Evolutionary conservation across 352 stramenopile species (phyloP).

Genomic region (Ochromonadaceae sp.): DNA sequence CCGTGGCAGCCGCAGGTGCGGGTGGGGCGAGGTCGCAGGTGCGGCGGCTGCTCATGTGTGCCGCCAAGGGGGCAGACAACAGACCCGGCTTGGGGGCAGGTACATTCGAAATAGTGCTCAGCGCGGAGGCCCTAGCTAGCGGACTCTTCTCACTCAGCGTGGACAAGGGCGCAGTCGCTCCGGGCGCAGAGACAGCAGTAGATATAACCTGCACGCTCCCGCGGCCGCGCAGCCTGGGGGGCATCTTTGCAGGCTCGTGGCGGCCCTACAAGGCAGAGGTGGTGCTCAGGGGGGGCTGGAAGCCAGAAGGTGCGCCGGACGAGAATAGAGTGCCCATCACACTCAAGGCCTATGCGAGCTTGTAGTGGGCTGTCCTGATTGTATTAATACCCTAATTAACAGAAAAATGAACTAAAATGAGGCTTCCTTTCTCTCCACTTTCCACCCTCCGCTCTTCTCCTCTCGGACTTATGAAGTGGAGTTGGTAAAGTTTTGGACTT

Average conservation of each 20-base stretch:
- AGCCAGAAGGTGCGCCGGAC: background rate
- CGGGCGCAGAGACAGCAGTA: constrained; percentile 43
- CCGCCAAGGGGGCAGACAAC: background rate
- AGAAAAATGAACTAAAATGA: too few species aligned
- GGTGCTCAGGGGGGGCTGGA: constrained; percentile 28
- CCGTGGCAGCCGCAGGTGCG: background rate
- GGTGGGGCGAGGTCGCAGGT: background rate
- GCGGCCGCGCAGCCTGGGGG: constrained; percentile 6
- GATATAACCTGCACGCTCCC: constrained; percentile 40
- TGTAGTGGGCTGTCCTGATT: background rate
- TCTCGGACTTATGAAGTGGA: too few species aligned
- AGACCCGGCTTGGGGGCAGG: background rate
- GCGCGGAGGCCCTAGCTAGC: background rate
- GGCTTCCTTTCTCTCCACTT: too few species aligned
- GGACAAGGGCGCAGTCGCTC: constrained; percentile 40
- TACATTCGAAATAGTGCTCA: background rate
- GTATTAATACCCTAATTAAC: background rate
- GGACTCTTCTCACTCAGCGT: constrained; percentile 29
- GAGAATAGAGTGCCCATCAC: constrained; percentile 11
- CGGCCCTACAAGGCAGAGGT: constrained; percentile 20
- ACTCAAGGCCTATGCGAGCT: constrained; percentile 5
- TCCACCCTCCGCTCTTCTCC: too few species aligned
- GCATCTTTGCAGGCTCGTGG: constrained; percentile 30
- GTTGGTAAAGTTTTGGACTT: too few species aligned
- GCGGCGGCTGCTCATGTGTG: background rate